Evolutionary conservation across 129 eudicot genomes (phyloP).

Genomic region (Smallanthus sonchifolius): DNA sequence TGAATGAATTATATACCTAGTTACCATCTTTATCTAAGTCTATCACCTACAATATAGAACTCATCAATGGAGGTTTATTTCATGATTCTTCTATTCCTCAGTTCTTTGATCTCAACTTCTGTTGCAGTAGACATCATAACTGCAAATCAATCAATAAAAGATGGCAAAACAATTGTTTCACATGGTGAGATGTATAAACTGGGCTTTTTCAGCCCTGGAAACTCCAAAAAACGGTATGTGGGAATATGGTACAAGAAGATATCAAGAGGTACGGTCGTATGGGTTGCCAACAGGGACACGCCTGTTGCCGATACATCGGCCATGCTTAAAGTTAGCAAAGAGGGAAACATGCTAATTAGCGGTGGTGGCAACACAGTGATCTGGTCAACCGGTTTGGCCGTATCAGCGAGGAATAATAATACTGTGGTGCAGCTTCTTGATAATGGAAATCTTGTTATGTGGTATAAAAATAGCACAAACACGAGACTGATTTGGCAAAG

Average conservation of each 20-base stretch:
- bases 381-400: conserved; percentile 24
- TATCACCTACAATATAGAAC: not conserved
- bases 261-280: conserved; percentile 9
- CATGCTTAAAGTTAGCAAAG: not conserved
- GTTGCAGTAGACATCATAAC: not conserved
- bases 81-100: not conserved
- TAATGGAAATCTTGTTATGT: conserved; percentile 26
- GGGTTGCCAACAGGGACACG: conserved; percentile 30
- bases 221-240: conserved; percentile 20
- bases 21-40: no score
- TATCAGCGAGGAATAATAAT: not conserved
- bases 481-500: not conserved
- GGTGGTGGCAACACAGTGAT: not conserved
- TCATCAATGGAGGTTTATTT: not conserved
- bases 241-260: conserved; percentile 31
- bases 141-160: not conserved
- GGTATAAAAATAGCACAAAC: not conserved
- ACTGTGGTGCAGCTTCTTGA: conserved; percentile 20
- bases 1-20: no score
- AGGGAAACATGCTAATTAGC: not conserved
- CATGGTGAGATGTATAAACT: conserved; percentile 14
- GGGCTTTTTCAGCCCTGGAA: conserved; percentile 31
- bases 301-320: conserved; percentile 14
- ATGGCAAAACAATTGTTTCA: conserved; percentile 19
- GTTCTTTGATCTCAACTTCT: not conserved